phyloP scores from a whole-genome alignment of 495 filamentous ascomycete species.

The Bacidia gigantensis region DNA sequence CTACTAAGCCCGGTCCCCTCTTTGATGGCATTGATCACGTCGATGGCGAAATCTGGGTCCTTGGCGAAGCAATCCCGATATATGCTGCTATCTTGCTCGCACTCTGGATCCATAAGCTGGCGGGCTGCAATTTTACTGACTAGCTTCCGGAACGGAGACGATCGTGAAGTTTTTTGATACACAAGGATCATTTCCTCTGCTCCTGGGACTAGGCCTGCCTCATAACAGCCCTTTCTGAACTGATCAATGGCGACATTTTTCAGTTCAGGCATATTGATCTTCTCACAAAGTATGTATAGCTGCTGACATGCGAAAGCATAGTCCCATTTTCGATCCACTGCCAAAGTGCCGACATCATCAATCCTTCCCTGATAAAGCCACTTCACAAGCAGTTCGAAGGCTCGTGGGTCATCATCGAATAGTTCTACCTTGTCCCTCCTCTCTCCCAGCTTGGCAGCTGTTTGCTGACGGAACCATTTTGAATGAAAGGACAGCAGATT shows the following conservation, averaged over 20 bases:
- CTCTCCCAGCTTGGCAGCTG: constrained; percentile 19
- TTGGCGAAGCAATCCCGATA: constrained; percentile 32
- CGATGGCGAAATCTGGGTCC: constrained; percentile 34
- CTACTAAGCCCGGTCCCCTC: constrained; percentile 27
- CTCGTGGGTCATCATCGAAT: constrained; percentile 27
- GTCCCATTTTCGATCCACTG: constrained; percentile 32
- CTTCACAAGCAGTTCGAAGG: constrained; percentile 37
- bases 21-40: constrained; percentile 35
- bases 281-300: constrained; percentile 34
- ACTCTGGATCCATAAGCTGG: constrained; percentile 38
- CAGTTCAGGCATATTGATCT: constrained; percentile 30
- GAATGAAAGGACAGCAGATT: constrained; percentile 35
- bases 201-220: constrained; percentile 32
- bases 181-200: constrained; percentile 35
- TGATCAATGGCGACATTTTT: constrained; percentile 37
- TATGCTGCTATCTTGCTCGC: constrained; percentile 26
- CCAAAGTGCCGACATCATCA: constrained; percentile 29
- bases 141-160: constrained; percentile 29
- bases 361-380: constrained; percentile 38
- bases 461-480: constrained; percentile 27
- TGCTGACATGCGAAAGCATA: constrained; percentile 36
- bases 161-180: constrained; percentile 26
- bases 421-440: constrained; percentile 25
- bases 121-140: constrained; percentile 35
- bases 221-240: constrained; percentile 30